phyloP scores from a whole-genome alignment of 331 rosid genomes.

The Prunus yedoensis region DNA sequence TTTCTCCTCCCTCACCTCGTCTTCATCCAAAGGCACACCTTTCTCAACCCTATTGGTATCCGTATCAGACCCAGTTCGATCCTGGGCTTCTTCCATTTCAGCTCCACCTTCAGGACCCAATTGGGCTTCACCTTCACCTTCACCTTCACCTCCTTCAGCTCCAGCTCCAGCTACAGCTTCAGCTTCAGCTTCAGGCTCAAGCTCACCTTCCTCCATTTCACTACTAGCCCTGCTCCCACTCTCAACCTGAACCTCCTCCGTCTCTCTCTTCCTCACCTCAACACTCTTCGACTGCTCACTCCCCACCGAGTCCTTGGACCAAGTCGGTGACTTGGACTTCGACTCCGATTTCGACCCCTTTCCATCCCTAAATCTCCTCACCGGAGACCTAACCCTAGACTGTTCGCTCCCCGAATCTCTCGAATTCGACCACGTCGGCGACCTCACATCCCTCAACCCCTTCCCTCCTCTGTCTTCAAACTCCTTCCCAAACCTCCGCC shows the following conservation, averaged over 20 bases:
- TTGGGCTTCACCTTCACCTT: too few relatives aligned
- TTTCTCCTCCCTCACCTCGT: conserved; percentile 27
- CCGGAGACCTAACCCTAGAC: conserved; percentile 30
- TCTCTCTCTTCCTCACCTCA: conserved; percentile 68
- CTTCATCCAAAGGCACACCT: conserved; percentile 10
- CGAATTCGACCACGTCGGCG: conserved; percentile 41
- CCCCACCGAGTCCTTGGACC: conserved; percentile 81
- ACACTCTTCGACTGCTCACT: conserved; percentile 90
- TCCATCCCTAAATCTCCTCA: conserved; percentile 22
- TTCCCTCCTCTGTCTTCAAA: conserved; percentile 61
- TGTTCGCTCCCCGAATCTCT: conserved; percentile 30
- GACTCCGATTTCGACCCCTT: conserved; percentile 33
- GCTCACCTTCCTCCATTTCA: conserved; percentile 97
- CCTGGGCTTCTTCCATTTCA: conserved; percentile 13
- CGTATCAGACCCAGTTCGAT: neutral
- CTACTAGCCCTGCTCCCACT: conserved; percentile 62
- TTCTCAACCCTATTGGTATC: conserved; percentile 27
- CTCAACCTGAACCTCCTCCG: conserved; percentile 53
- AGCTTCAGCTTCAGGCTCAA: conserved; percentile 60
- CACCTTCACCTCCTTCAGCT: conserved; percentile 16
- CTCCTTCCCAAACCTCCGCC: conserved; percentile 81
- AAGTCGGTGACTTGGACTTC: conserved; percentile 54
- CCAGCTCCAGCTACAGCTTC: conserved; percentile 19
- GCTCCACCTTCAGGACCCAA: neutral
- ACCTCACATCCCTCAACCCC: conserved; percentile 62